phyloP scores from a whole-genome alignment of 108 stramenopile species.

The Fragilaria crotonensis region DNA sequence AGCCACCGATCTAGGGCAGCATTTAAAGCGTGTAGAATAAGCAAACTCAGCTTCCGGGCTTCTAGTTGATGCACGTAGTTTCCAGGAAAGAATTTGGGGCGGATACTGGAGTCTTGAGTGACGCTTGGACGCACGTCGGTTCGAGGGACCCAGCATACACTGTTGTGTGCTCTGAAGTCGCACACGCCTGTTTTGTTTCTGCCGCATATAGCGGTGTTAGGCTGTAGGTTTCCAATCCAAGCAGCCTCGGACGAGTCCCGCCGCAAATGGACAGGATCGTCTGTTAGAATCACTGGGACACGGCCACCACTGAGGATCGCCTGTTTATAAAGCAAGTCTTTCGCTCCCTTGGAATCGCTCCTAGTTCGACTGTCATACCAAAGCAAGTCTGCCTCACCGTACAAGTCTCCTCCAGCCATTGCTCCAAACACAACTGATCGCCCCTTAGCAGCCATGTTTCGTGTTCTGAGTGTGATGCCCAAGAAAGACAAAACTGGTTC shows the following conservation, averaged over 20 bases:
- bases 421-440: slow-evolving; percentile 5
- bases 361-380: background rate
- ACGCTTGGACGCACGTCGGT: slow-evolving; percentile 20
- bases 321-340: slow-evolving; percentile 39
- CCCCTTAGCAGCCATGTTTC: slow-evolving; percentile 35
- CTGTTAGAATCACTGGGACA: slow-evolving; percentile 26
- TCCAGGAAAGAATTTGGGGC: background rate
- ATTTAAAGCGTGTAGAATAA: slow-evolving; percentile 30
- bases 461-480: slow-evolving; percentile 27
- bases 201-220: slow-evolving; percentile 6
- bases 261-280: background rate
- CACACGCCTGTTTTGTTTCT: slow-evolving; percentile 11
- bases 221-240: slow-evolving; percentile 11
- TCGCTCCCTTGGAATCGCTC: background rate
- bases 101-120: slow-evolving; percentile 26
- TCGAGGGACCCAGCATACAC: slow-evolving; percentile 39
- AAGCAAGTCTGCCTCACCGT: slow-evolving; percentile 12
- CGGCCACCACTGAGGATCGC: slow-evolving; percentile 35
- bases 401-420: slow-evolving; percentile 13
- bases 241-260: slow-evolving; percentile 3
- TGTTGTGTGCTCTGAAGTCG: slow-evolving; percentile 19
- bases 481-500: slow-evolving; percentile 46
- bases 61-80: slow-evolving; percentile 16
- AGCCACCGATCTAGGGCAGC: slow-evolving; percentile 37
- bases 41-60: slow-evolving; percentile 28